These are phyloP conservation scores for Phalaenopsis aphrodite DNA, from an alignment of 106 monocot genomes.

Conservation along the genomic window DNA sequence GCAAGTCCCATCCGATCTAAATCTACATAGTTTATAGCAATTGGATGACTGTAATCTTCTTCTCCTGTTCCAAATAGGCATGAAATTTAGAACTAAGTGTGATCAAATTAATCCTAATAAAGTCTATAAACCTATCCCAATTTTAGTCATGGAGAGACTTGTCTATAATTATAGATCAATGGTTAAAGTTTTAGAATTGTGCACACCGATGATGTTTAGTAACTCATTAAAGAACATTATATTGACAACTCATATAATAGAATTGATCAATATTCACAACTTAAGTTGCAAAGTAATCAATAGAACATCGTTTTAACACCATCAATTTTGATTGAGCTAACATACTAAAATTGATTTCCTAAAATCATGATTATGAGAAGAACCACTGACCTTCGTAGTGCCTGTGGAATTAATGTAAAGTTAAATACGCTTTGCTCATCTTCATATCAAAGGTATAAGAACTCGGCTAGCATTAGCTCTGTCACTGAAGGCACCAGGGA, in stretches of 20 bases:
- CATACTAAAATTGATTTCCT: background rate
- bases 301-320: background rate
- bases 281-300: background rate
- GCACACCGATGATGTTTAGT: no score
- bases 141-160: no score
- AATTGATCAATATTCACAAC: background rate
- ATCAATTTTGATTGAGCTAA: background rate
- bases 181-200: no score
- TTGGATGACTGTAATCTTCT: no score
- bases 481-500: constrained; percentile 84
- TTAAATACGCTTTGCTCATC: constrained; percentile 76
- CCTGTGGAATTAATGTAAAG: constrained; percentile 93
- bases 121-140: no score
- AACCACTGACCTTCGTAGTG: constrained; percentile 60
- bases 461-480: constrained; percentile 83
- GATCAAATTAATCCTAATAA: no score
- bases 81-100: no score
- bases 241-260: background rate
- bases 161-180: no score
- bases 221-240: no score
- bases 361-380: background rate
- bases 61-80: no score
- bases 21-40: no score
- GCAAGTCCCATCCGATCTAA: no score
- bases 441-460: constrained; percentile 82